Evolutionary conservation across 2,329 filamentous ascomycete genomes (phyloP).

Genomic region (Penicillium sp.): DNA sequence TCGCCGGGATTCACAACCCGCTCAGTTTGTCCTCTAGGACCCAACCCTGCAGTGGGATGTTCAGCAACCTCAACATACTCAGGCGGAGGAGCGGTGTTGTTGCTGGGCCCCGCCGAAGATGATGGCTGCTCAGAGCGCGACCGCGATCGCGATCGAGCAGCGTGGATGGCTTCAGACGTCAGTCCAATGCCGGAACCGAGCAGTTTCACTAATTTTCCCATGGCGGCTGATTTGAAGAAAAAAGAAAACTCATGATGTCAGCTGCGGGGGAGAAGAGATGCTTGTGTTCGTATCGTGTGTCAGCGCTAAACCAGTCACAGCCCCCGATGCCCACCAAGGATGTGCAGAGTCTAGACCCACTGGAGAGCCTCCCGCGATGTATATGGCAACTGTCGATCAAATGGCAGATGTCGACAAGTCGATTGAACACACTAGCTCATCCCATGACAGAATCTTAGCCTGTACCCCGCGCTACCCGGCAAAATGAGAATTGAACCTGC

Average conservation of each 20-base stretch:
- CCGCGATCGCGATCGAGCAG: slow-evolving; percentile 5
- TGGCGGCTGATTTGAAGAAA: neutral
- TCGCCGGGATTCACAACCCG: neutral
- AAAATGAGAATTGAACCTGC: neutral
- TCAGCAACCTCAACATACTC: neutral
- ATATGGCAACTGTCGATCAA: neutral
- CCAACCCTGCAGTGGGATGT: neutral
- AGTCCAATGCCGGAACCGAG: slow-evolving; percentile 10
- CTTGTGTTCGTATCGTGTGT: neutral
- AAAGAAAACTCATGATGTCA: neutral
- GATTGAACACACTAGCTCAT: neutral
- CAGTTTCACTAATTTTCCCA: slow-evolving; percentile 7
- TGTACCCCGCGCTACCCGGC: neutral
- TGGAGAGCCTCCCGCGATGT: neutral
- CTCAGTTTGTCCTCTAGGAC: neutral
- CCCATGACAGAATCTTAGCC: neutral
- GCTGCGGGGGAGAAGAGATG: neutral
- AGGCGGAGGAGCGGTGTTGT: neutral
- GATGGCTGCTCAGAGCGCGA: slow-evolving; percentile 1
- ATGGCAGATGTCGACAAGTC: neutral
- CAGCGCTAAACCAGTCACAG: neutral
- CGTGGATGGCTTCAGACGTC: slow-evolving; percentile 14
- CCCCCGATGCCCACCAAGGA: neutral
- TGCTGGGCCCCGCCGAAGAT: neutral
- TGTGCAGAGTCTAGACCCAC: neutral